Percentiles rank a stretch among this genome's conserved stretches.
phyloP scores from a whole-genome alignment of 2,329 filamentous ascomycete genomes.

The Xylariaceae sp. region DNA sequence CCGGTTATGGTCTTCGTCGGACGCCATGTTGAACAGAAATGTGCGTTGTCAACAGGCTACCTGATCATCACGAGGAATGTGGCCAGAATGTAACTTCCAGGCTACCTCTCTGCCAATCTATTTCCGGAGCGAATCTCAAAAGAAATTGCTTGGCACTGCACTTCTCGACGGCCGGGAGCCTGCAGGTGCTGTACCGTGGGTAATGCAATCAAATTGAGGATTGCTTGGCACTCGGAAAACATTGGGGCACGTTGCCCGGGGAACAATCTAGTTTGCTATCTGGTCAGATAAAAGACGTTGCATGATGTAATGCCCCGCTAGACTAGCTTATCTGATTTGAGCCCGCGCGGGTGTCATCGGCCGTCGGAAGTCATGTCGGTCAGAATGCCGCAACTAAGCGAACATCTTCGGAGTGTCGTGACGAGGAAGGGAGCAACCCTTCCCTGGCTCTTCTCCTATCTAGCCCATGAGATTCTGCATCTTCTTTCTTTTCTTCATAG shows the following conservation, averaged over 20 bases:
- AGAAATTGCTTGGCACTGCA: constrained; percentile 13
- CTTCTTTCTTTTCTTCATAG: not conserved
- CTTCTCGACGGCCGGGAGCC: constrained; percentile 9
- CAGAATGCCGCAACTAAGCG: constrained; percentile 30
- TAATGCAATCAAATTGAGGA: constrained; percentile 7
- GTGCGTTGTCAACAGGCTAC: not conserved
- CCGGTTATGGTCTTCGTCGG: constrained; percentile 26
- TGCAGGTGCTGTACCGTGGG: constrained; percentile 6
- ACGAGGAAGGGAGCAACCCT: constrained; percentile 5
- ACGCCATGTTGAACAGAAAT: constrained; percentile 29
- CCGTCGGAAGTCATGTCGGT: constrained; percentile 5
- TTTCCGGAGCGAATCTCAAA: constrained; percentile 27
- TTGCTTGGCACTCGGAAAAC: constrained; percentile 11
- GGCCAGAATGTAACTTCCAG: not conserved
- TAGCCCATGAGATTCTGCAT: not conserved
- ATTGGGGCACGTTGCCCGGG: constrained; percentile 33
- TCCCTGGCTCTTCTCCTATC: not conserved
- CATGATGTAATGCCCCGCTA: too few species aligned
- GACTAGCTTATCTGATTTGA: constrained; percentile 1
- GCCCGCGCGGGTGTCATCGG: constrained; percentile 16
- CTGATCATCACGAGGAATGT: constrained; percentile 1
- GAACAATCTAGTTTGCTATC: constrained; percentile 36
- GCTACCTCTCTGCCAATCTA: constrained; percentile 15
- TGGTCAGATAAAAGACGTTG: too few species aligned
- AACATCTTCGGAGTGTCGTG: constrained; percentile 20